Evolutionary conservation across 345 rosid species (phyloP).

Genomic region (Aurinia saxatilis): DNA sequence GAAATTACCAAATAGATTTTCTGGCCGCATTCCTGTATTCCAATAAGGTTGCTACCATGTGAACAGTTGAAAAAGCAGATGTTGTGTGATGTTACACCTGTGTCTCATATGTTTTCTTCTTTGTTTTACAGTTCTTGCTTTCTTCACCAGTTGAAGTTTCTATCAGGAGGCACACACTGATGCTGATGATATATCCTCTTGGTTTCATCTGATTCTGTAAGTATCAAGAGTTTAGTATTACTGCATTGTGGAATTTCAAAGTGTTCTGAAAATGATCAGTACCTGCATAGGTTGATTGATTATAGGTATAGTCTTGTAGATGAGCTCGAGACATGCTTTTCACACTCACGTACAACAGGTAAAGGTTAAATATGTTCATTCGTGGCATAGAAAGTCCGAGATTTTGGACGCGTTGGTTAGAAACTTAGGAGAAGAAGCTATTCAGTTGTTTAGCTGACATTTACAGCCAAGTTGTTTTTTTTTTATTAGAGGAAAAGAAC

Average conservation of each 20-base stretch:
- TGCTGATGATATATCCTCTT: slow-evolving; percentile 8
- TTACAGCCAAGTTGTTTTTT: slow-evolving; percentile 13
- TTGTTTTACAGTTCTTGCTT: slow-evolving; percentile 1
- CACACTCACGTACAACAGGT: not conserved
- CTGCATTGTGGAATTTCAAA: not conserved
- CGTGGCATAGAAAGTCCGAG: slow-evolving; percentile 49
- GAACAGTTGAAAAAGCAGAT: slow-evolving; percentile 13
- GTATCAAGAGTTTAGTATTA: not conserved
- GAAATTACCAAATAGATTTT: slow-evolving; percentile 18
- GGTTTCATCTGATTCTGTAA: slow-evolving; percentile 6
- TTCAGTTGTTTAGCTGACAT: slow-evolving; percentile 32
- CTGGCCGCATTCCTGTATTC: slow-evolving; percentile 12
- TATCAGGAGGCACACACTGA: not conserved
- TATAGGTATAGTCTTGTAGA: slow-evolving; percentile 7
- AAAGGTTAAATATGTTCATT: not conserved
- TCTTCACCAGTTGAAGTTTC: slow-evolving; percentile 5
- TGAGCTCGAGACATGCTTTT: slow-evolving; percentile 1
- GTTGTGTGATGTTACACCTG: not conserved
- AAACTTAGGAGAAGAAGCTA: slow-evolving; percentile 66
- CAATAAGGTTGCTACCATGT: slow-evolving; percentile 21
- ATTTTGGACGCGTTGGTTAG: slow-evolving; percentile 67
- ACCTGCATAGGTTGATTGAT: not conserved
- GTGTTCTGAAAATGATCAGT: not conserved
- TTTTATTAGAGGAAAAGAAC: slow-evolving; percentile 11
- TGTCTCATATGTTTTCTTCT: not conserved